Percentiles rank a stretch among this genome's conserved stretches.
These are phyloP conservation scores for Lotmaria passim DNA, from an alignment of 208 protist genomes.

Conservation along the genomic window DNA sequence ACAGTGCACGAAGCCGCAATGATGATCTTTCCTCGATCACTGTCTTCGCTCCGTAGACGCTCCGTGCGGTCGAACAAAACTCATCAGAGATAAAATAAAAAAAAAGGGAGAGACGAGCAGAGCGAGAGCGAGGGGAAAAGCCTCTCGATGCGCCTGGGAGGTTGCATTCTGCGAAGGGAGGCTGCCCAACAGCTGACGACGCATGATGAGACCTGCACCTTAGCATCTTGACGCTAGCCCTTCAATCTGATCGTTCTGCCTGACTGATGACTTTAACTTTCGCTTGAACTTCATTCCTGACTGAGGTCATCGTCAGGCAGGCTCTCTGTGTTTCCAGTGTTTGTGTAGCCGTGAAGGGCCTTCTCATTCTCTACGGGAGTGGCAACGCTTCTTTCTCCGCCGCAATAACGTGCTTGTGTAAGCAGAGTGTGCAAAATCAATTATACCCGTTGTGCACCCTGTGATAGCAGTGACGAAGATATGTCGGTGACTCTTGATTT, in stretches of 20 bases:
- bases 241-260: constrained; percentile 46
- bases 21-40: constrained; percentile 28
- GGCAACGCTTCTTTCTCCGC: too few relatives aligned
- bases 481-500: too few relatives aligned
- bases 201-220: constrained; percentile 12
- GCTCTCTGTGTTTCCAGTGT: too few relatives aligned
- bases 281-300: constrained; percentile 30
- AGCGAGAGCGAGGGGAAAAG: not conserved
- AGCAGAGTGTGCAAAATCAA: not conserved
- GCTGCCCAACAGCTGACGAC: not conserved
- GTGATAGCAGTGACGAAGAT: constrained; percentile 33
- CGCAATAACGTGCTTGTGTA: not conserved
- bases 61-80: constrained; percentile 32
- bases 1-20: too few relatives aligned
- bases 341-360: too few relatives aligned
- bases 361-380: too few relatives aligned
- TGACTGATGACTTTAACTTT: constrained; percentile 40
- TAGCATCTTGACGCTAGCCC: constrained; percentile 60
- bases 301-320: too few relatives aligned
- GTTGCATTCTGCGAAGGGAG: not conserved
- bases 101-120: too few relatives aligned
- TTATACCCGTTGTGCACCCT: not conserved
- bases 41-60: not conserved
- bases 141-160: not conserved
- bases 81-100: constrained; percentile 24